Evolutionary conservation across 768 basidiomycete species (phyloP).

Genomic region (Lentinula boryana): DNA sequence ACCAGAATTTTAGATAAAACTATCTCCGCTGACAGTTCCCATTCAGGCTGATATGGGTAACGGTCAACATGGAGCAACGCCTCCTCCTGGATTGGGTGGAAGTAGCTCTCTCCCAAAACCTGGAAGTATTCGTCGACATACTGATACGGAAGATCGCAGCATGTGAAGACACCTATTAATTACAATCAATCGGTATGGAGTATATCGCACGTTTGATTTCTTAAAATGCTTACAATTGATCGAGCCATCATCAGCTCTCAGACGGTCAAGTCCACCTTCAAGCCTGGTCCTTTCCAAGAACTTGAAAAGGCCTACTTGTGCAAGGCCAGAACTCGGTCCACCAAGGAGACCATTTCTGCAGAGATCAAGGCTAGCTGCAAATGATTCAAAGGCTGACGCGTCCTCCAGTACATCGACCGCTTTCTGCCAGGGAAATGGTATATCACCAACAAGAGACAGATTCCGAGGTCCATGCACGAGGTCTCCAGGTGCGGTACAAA

Average conservation of each 20-base stretch:
- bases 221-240: slow-evolving; percentile 13
- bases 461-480: slow-evolving; percentile 18
- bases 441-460: slow-evolving; percentile 14
- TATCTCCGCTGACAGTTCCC: neutral
- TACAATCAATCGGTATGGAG: neutral
- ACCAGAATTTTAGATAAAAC: neutral
- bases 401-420: slow-evolving; percentile 18
- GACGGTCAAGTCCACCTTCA: slow-evolving; percentile 9
- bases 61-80: slow-evolving; percentile 17
- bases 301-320: slow-evolving; percentile 17
- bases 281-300: slow-evolving; percentile 15
- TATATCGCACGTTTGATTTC: neutral
- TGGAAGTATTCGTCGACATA: slow-evolving; percentile 18
- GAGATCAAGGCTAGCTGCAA: slow-evolving; percentile 16
- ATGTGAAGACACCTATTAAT: slow-evolving; percentile 17
- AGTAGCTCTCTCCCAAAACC: slow-evolving; percentile 16
- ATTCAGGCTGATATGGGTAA: slow-evolving; percentile 11
- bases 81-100: slow-evolving; percentile 13
- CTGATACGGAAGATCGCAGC: slow-evolving; percentile 19
- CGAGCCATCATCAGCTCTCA: slow-evolving; percentile 13
- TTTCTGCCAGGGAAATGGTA: slow-evolving; percentile 20
- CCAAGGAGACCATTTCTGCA: slow-evolving; percentile 18
- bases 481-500: slow-evolving; percentile 16
- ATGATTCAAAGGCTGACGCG: slow-evolving; percentile 15
- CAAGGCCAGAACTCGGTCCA: slow-evolving; percentile 17